Evolutionary conservation across 805 yeast species (phyloP), one percentile per base, ranked within the genome.

Genomic region (Saccharomycopsis synnaedendra): DNA sequence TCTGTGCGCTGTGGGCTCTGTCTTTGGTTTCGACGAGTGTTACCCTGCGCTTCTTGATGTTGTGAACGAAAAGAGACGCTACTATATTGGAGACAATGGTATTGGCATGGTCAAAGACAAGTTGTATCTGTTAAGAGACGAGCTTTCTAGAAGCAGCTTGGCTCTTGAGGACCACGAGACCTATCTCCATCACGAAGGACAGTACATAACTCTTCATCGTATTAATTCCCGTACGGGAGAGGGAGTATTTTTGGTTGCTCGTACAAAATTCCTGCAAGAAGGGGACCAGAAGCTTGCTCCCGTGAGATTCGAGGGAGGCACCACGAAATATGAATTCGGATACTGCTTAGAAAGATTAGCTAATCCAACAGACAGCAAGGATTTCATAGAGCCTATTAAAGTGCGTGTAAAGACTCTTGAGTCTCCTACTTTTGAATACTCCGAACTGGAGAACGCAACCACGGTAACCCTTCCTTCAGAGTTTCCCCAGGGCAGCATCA

Each of bases 101-200:
- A 89, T 90, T 58, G 80, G 86, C 4, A 65, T 69, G 45, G 82
- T 85, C n/a, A 93, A 89, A 62, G 58, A 64, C 10, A 66, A 71
- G 49, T 64, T 85, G 46, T 75, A 82, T 58, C 63, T 62, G 7
- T 74, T 84, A n/a, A 70, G 93, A 54, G 64, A 68, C 39, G 62
- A 69, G 7, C 70, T 84, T 44, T 78, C 86, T 1, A 63, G 62
- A 28, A 78, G 80, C 51, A 63, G 63, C 36, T 55, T 56, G 36
- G 63, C 60, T 44, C 60, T 64, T 39, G 71, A 68, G 47, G 94
- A 85, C 54, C 85, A 85, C 56, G 97, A 90, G 64, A 87, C 85
- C 84, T 90, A 85, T 61, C 85, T 90, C 39, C 97, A 90, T 60
- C 96, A 85, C 58, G 95, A 88, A 54, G 96, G 85, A 9, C 95